Evolutionary conservation across 2,329 filamentous ascomycete species (phyloP).

Genomic region (Atkinsonella hypoxylon): DNA sequence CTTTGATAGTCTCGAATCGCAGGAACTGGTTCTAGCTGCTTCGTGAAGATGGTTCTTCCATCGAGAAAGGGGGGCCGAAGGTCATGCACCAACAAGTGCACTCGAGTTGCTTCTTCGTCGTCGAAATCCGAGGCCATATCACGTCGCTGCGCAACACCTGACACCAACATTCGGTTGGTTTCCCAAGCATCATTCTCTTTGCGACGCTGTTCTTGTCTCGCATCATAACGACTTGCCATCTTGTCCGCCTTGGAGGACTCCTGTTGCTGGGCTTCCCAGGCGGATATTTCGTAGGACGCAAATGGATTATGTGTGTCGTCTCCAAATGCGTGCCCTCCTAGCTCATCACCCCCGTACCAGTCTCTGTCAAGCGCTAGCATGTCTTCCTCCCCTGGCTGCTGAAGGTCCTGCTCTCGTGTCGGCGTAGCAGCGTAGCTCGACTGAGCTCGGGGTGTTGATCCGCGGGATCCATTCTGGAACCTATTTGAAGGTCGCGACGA

Average conservation of each 20-base stretch:
- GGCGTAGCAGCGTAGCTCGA: constrained; percentile 31
- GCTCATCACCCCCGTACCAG: constrained; percentile 85
- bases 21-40: constrained; percentile 88
- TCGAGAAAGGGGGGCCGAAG: constrained; percentile 89
- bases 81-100: constrained; percentile 89
- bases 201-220: constrained; percentile 71
- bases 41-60: constrained; percentile 91
- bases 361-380: constrained; percentile 71
- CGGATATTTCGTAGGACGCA: constrained; percentile 60
- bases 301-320: constrained; percentile 93
- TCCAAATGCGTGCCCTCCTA: constrained; percentile 69
- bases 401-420: constrained; percentile 30
- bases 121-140: constrained; percentile 77
- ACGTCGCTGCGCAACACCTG: constrained; percentile 81
- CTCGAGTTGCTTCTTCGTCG: constrained; percentile 78
- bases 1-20: constrained; percentile 90
- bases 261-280: constrained; percentile 65
- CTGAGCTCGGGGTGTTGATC: constrained; percentile 22
- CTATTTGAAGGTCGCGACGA: constrained; percentile 16
- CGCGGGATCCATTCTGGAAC: constrained; percentile 21
- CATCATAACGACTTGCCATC: constrained; percentile 58
- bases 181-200: constrained; percentile 98
- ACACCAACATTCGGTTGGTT: constrained; percentile 95
- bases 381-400: constrained; percentile 56
- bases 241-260: constrained; percentile 68